Percentiles rank a stretch among this genome's conserved stretches.
Conservation (phyloP, 2,329 filamentous ascomycete genomes). For the Thelonectria rubi region DNA sequence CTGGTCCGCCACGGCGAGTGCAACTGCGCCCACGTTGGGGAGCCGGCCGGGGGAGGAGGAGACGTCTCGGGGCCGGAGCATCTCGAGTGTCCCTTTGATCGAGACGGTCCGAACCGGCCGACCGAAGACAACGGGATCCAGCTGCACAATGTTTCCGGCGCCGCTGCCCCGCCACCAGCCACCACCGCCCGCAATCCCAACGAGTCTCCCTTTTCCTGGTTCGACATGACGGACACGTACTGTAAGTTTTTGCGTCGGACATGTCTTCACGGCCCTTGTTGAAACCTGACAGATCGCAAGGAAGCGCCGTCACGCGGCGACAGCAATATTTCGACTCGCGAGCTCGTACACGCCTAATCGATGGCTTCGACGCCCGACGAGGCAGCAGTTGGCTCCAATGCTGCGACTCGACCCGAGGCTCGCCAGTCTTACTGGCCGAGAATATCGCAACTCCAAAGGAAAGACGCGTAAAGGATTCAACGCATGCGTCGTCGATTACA, state of each 20-base stretch:
- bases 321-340: neutral
- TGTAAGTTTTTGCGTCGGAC: neutral
- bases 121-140: neutral
- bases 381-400: neutral
- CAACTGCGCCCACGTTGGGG: neutral
- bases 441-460: neutral
- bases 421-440: neutral
- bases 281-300: neutral
- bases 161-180: neutral
- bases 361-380: neutral
- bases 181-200: neutral
- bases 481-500: too few relatives aligned
- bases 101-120: neutral
- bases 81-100: neutral
- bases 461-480: neutral
- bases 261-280: neutral
- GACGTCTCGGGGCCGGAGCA: neutral
- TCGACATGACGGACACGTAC: neutral
- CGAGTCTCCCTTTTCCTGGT: neutral
- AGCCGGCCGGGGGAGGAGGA: neutral
- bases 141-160: neutral
- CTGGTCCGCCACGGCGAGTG: slow-evolving; percentile 4
- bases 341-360: neutral
- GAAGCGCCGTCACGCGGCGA: neutral
- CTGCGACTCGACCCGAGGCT: neutral